These are phyloP conservation scores for Scedosporium apiospermum DNA, from an alignment of 2,329 filamentous ascomycete species.

Conservation along the genomic window DNA sequence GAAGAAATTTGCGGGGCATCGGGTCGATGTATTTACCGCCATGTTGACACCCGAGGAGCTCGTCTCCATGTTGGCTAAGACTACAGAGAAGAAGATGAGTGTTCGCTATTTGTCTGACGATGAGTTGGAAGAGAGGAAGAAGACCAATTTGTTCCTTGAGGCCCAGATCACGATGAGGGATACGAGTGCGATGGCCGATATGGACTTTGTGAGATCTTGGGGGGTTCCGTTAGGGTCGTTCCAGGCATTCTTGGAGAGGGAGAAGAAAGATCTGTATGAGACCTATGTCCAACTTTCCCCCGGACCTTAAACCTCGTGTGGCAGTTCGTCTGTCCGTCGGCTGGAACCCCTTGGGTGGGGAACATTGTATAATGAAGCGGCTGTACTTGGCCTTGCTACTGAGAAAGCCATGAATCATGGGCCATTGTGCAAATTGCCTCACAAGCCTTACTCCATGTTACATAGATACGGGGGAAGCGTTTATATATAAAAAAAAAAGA, in stretches of 20 bases:
- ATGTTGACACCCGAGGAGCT: conserved; percentile 25
- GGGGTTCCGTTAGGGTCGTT: conserved; percentile 32
- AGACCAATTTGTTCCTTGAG: conserved; percentile 25
- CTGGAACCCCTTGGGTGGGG: too few species aligned
- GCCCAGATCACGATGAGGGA: conserved; percentile 26
- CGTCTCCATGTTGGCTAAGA: conserved; percentile 23
- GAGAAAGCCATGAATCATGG: too few species aligned
- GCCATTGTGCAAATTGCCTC: too few species aligned
- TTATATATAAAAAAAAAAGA: too few species aligned
- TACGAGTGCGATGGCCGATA: conserved; percentile 25
- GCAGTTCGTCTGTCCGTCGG: too few species aligned
- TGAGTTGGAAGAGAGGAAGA: conserved; percentile 25
- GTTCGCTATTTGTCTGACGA: conserved; percentile 28
- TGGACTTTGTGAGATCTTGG: conserved; percentile 23
- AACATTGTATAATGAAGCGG: too few species aligned
- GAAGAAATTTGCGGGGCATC: conserved; percentile 26
- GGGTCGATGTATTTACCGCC: conserved; percentile 31
- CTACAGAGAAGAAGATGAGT: conserved; percentile 23
- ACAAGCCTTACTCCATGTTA: too few species aligned
- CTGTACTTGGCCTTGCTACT: too few species aligned
- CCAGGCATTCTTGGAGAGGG: conserved; percentile 29
- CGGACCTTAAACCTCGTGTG: too few species aligned
- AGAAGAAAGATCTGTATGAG: conserved; percentile 21
- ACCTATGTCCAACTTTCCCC: conserved; percentile 16
- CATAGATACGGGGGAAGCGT: too few species aligned